Evolutionary conservation across 2,329 filamentous ascomycete genomes (phyloP), one percentile per base, ranked within the genome.

Genomic region (Diaporthe sp.): DNA sequence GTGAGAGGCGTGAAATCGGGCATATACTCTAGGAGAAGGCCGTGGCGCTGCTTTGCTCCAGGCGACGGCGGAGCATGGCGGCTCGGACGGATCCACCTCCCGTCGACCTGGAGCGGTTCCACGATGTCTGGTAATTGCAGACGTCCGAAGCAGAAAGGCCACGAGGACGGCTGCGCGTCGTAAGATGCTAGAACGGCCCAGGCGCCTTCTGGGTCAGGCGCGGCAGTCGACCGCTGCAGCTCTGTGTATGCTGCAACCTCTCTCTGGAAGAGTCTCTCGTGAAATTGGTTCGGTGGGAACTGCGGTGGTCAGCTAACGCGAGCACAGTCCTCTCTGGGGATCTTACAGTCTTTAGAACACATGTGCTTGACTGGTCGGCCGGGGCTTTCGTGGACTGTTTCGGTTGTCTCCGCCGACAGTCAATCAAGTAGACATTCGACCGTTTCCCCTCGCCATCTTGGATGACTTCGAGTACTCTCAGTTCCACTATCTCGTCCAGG

Each of bases 251-350:
- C 19, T 58, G 55, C 55, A n/a, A 58, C 55, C 9, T 58, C 55
- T 37, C 55, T 37, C 55, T 58, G 31, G 19, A 58, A 58, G 31
- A 58, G 55, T 4, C 31, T 37, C 55, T 58, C 17, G 31, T 58
- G 55, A 4, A 58, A 58, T 4, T 37, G 19, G 31, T 58, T 58
- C 9, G 31, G 17, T 15, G 55, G 55, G 31, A 58, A 58, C 55
- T 58, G 55, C 4, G 9, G 31, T 37, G 19, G 31, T 58, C 17
- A 58, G 31, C 7, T 12, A 22, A 37, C 0, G 55, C 31, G 17
- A 22, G 31, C 8, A 10, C 1, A 6, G 3, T 3, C 19, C 3
- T 34, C 12, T 13, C 55, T 15, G 0, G 0, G n/a, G 31, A 13
- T 1, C 55, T 58, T 39, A 58, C 55, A 37, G 31, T 58, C 7